Evolutionary conservation across 2,329 filamentous ascomycete species (phyloP).

Genomic region (Grosmannia huntii): DNA sequence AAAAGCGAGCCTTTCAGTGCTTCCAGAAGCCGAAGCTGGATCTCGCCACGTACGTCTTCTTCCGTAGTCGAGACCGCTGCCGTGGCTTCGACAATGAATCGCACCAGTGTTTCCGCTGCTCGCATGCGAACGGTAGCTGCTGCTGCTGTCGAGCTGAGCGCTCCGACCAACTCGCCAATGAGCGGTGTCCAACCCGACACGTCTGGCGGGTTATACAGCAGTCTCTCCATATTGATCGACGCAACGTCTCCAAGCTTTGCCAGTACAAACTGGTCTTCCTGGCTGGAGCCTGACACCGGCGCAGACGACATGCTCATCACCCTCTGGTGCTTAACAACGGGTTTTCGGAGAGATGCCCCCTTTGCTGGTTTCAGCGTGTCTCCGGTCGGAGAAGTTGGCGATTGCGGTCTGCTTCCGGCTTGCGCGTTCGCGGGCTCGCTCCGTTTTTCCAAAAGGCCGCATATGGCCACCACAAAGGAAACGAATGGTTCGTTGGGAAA

Average conservation of each 20-base stretch:
- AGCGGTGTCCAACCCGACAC: constrained; percentile 67
- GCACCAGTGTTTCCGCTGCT: constrained; percentile 52
- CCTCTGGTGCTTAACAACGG: constrained; percentile 23
- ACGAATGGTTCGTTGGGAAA: constrained; percentile 76
- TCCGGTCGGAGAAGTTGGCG: background rate
- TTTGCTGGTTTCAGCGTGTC: background rate
- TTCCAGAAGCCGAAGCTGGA: constrained; percentile 61
- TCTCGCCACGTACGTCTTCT: constrained; percentile 37
- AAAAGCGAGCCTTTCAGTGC: constrained; percentile 50
- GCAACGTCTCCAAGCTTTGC: constrained; percentile 63
- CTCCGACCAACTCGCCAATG: constrained; percentile 37
- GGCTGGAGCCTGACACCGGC: constrained; percentile 35
- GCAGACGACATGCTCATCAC: constrained; percentile 35
- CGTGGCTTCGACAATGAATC: constrained; percentile 44
- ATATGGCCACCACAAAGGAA: constrained; percentile 63
- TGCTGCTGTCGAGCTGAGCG: constrained; percentile 33
- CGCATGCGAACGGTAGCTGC: constrained; percentile 41
- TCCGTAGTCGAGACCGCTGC: constrained; percentile 40
- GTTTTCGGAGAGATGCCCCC: constrained; percentile 21
- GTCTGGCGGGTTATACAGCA: constrained; percentile 53
- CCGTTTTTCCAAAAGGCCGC: constrained; percentile 47
- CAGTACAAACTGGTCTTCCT: constrained; percentile 54
- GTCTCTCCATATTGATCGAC: constrained; percentile 59
- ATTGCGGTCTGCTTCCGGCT: constrained; percentile 14
- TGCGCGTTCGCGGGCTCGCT: constrained; percentile 17